Percentiles rank a stretch among this genome's conserved stretches.
Conservation (phyloP, 1,139 yeast genomes). For the Pichia sp. region DNA sequence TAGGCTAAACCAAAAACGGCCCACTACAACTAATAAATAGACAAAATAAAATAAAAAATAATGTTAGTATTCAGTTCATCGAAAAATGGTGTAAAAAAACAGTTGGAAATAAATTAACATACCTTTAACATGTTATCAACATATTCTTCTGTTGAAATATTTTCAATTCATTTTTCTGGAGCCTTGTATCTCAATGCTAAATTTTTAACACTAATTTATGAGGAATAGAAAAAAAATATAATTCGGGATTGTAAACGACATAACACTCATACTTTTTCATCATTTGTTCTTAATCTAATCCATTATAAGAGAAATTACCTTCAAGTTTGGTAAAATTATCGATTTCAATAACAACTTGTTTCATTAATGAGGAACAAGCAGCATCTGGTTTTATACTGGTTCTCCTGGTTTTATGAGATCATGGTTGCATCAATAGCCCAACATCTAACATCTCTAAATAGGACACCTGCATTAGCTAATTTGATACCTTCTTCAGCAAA, state of each 20-base stretch:
- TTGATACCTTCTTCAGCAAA: too few relatives aligned
- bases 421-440: too few relatives aligned
- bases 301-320: slow-evolving; percentile 41
- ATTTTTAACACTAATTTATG: slow-evolving; percentile 54
- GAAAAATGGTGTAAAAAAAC: too few relatives aligned
- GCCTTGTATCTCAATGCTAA: slow-evolving; percentile 57
- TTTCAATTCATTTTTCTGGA: slow-evolving; percentile 49
- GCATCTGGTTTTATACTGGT: slow-evolving; percentile 51
- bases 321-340: slow-evolving; percentile 21
- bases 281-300: slow-evolving; percentile 44
- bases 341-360: slow-evolving; percentile 30
- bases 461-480: too few relatives aligned
- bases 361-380: slow-evolving; percentile 43
- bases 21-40: slow-evolving; percentile 37
- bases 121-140: slow-evolving; percentile 36
- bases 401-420: slow-evolving; percentile 10
- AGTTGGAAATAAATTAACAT: too few relatives aligned
- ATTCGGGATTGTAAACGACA: slow-evolving; percentile 55
- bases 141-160: slow-evolving; percentile 42
- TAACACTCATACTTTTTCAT: slow-evolving; percentile 40
- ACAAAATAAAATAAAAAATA: too few relatives aligned
- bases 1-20: slow-evolving; percentile 57
- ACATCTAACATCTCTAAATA: too few relatives aligned
- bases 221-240: slow-evolving; percentile 49
- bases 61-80: too few relatives aligned